Evolutionary conservation across 805 yeast species (phyloP).

Genomic region (Lipomyces mesembrius): DNA sequence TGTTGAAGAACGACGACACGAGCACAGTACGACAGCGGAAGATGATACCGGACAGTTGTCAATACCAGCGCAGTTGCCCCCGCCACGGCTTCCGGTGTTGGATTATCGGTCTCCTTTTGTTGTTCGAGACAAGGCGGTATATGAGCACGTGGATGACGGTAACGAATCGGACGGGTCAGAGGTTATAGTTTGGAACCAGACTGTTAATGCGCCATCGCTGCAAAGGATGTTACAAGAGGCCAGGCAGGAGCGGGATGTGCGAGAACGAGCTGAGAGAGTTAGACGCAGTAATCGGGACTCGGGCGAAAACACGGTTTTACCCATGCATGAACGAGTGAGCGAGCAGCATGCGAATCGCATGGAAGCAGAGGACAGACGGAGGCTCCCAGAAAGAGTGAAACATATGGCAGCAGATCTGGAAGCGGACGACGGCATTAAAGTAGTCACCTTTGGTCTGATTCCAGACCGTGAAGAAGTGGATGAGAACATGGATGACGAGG

Average conservation of each 20-base stretch:
- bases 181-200: conserved; percentile 15
- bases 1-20: not conserved
- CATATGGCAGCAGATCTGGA: not conserved
- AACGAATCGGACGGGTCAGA: conserved; percentile 5
- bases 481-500: not conserved
- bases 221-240: not conserved
- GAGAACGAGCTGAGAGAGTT: not conserved
- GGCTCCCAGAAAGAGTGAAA: not conserved
- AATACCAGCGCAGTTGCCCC: conserved; percentile 16
- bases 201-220: conserved; percentile 9
- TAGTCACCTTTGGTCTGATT: not conserved
- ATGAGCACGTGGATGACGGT: not conserved
- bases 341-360: not conserved
- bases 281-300: not conserved
- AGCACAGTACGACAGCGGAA: not conserved
- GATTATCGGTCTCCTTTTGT: conserved; percentile 19
- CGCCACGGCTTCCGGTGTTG: conserved; percentile 21
- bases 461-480: not conserved
- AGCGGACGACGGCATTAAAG: not conserved
- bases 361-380: not conserved
- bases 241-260: conserved; percentile 10
- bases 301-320: not conserved
- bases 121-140: conserved; percentile 1
- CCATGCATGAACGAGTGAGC: not conserved
- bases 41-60: conserved; percentile 13